A percentile compares a stretch with the other conserved stretches of the same genome.
Evolutionary conservation across 148 eudicot species (phyloP).

Genomic region (Cornus suecica): DNA sequence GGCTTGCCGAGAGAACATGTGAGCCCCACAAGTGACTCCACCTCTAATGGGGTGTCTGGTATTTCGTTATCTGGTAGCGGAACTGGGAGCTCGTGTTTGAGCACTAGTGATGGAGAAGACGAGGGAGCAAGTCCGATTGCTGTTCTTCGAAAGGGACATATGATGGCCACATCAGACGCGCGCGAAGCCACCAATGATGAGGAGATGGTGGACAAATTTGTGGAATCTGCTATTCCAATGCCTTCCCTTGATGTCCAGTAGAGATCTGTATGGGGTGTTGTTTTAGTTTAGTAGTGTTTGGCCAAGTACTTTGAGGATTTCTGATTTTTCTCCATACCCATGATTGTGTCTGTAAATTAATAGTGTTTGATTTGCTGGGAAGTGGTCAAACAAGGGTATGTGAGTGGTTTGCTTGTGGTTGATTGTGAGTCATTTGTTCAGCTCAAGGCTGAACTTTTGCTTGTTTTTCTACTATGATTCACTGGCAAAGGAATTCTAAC

Average conservation of each 20-base stretch:
- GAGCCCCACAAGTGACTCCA: slow-evolving; percentile 16
- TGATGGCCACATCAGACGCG: slow-evolving; percentile 15
- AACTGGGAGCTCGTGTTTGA: slow-evolving; percentile 28
- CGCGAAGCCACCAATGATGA: slow-evolving; percentile 25
- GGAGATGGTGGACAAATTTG: slow-evolving; percentile 35
- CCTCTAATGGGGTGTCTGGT: slow-evolving; percentile 22
- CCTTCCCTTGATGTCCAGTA: slow-evolving; percentile 14
- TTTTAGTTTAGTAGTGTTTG: neutral
- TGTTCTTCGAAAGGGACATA: neutral
- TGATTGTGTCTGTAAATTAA: slow-evolving; percentile 17
- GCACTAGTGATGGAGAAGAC: slow-evolving; percentile 29
- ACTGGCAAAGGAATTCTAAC: neutral
- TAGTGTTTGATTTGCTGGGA: neutral
- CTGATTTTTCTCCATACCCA: neutral
- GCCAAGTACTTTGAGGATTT: slow-evolving; percentile 17
- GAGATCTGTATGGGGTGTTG: neutral
- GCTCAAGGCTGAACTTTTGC: slow-evolving; percentile 33
- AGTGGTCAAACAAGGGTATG: neutral
- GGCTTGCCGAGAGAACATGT: slow-evolving; percentile 15
- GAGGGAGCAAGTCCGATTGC: neutral
- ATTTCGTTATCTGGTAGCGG: slow-evolving; percentile 28
- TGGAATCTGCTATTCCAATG: slow-evolving; percentile 27
- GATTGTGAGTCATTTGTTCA: slow-evolving; percentile 27
- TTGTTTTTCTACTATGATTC: neutral
- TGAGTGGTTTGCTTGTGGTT: neutral